Evolutionary conservation across 345 rosid species (phyloP).

Genomic region (Citrus unshiu): DNA sequence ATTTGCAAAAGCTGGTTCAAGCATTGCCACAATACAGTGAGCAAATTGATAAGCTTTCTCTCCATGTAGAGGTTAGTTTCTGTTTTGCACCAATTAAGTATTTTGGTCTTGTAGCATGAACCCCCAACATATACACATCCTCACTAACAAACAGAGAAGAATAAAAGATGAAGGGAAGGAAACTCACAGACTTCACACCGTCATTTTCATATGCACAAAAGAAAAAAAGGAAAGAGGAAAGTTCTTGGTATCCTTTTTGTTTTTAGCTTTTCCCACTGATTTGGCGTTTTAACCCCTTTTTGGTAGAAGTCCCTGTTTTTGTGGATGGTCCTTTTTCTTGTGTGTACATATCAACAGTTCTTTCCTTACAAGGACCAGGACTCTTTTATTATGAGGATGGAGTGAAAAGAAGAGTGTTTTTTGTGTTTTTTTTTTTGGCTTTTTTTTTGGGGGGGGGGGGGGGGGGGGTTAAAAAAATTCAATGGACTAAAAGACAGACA

Average conservation of each 20-base stretch:
- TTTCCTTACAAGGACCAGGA: not conserved
- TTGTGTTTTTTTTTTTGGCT: too few species aligned
- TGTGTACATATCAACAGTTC: too few species aligned
- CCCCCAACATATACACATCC: not conserved
- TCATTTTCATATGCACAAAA: not conserved
- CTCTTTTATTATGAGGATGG: too few species aligned
- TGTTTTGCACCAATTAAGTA: not conserved
- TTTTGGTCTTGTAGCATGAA: not conserved
- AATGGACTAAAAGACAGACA: too few species aligned
- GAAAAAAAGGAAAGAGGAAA: not conserved
- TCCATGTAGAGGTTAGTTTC: slow-evolving; percentile 89
- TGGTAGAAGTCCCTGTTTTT: not conserved
- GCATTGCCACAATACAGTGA: slow-evolving; percentile 98
- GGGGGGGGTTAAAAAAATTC: too few species aligned
- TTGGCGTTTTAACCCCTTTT: not conserved
- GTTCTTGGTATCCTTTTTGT: not conserved
- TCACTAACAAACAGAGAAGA: not conserved
- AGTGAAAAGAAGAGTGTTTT: too few species aligned
- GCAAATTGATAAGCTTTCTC: slow-evolving; percentile 97
- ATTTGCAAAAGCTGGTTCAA: slow-evolving; percentile 97
- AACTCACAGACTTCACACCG: not conserved
- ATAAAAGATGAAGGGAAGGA: not conserved
- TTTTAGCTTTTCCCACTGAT: not conserved
- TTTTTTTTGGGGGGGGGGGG: too few species aligned
- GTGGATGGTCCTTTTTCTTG: not conserved